phyloP scores from a whole-genome alignment of 441 rosid species.

The Kokia cookei region DNA sequence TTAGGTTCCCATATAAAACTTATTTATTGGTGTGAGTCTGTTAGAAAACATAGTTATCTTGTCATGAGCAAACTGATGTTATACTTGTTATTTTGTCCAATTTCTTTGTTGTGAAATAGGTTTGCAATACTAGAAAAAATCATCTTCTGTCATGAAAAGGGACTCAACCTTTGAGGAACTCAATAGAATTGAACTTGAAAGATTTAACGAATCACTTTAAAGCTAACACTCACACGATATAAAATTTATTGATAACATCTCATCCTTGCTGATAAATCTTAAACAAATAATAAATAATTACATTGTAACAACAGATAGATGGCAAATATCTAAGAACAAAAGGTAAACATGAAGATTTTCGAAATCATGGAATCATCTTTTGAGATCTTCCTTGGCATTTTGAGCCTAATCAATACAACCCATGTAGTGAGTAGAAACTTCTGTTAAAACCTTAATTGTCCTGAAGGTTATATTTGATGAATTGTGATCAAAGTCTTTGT shows the following conservation, averaged over 20 bases:
- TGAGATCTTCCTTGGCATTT: too few relatives aligned
- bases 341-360: not conserved
- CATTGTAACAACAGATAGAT: not conserved
- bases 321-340: not conserved
- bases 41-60: not conserved
- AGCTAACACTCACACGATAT: too few relatives aligned
- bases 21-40: not conserved
- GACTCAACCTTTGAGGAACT: not conserved
- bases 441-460: not conserved
- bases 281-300: too few relatives aligned
- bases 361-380: not conserved
- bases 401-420: not conserved
- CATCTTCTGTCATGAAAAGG: not conserved
- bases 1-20: not conserved
- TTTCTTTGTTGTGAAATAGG: conserved; percentile 5
- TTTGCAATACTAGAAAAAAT: not conserved
- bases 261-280: too few relatives aligned
- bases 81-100: not conserved
- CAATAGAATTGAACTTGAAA: not conserved
- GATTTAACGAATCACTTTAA: not conserved
- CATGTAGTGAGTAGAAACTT: not conserved
- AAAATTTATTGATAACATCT: too few relatives aligned
- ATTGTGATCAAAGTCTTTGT: not conserved
- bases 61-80: not conserved
- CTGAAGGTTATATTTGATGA: not conserved